Evolutionary conservation across 139 green algal species (phyloP), one percentile per base, ranked within the genome.

Genomic region (Yamagishiella unicocca): DNA sequence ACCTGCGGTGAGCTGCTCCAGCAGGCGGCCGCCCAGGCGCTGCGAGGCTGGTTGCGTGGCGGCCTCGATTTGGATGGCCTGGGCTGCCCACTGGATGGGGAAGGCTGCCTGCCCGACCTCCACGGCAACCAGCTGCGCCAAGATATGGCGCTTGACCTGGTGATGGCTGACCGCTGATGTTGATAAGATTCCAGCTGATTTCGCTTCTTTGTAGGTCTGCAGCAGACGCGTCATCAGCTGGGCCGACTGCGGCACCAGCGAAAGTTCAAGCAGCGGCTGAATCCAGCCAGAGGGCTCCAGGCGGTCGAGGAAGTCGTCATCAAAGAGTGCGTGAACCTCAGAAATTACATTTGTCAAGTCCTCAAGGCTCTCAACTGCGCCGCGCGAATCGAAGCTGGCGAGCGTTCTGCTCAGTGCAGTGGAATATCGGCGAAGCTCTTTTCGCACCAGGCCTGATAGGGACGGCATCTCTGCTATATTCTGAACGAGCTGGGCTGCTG

Each of bases 251-350:
- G 31, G n/a, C 21, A 74, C 66, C 33, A 74, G 66, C 33, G 19
- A 24, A 9, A 74, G 45, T 74, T 74, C 66, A 74, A 46, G 66
- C 33, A 74, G 25, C 3, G 66, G 37, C 19, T 19, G 66, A 45
- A 74, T 74, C 66, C 66, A 74, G 25, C 37, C 37, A 38, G 66
- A 45, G 14, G 66, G 66, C 31, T 74, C 66, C 31, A 74, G 31
- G 22, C 66, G 66, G 66, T 74, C 66, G 14, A 74, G 31, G 31
- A 74, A 74, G 33, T 74, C 66, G 7, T 74, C 66, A 19, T 74
- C 66, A 24, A 74, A 74, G 31, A 74, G 66, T 14, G 66, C 66
- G 37, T 74, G 66, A 17, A 74, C 66, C 21, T 74, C 66, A 2
- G 66, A 74, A 14, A 74, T 21, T 1, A 74, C 29, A 46, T 74